These are phyloP conservation scores for Stentor roeselii DNA, from an alignment of 73 alveolate genomes.

Conservation along the genomic window DNA sequence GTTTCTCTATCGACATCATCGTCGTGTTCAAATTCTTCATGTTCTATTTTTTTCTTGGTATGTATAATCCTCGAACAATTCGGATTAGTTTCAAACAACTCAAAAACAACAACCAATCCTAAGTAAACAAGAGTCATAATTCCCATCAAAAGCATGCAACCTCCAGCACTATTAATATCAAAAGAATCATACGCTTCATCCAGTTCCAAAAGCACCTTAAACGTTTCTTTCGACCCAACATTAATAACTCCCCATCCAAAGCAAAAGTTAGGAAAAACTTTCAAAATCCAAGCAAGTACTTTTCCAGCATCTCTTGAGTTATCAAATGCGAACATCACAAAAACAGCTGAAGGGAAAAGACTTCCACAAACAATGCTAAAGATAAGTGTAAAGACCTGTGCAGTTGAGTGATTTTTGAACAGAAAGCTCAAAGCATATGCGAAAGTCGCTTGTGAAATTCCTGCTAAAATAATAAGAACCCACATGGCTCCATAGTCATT, in stretches of 20 bases:
- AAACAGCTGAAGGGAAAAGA: conserved; percentile 32
- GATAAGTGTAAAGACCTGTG: conserved; percentile 65
- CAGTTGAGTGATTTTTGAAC: conserved; percentile 61
- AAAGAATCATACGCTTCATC: conserved; percentile 19
- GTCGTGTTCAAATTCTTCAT: conserved; percentile 29
- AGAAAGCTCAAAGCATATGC: conserved; percentile 76
- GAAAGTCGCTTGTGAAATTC: conserved; percentile 85
- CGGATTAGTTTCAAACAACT: conserved; percentile 38
- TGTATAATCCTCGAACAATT: conserved; percentile 27
- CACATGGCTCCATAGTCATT: conserved; percentile 59
- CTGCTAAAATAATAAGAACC: conserved; percentile 69
- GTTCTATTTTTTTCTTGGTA: conserved; percentile 25
- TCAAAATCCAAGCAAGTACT: conserved; percentile 68
- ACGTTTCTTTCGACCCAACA: conserved; percentile 40
- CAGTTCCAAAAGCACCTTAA: conserved; percentile 30
- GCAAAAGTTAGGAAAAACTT: conserved; percentile 87
- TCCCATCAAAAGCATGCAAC: conserved; percentile 32
- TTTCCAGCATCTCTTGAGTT: conserved; percentile 59
- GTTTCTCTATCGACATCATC: conserved; percentile 58
- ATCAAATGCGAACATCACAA: conserved; percentile 56
- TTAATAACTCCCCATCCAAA: conserved; percentile 78
- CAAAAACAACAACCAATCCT: conserved; percentile 35
- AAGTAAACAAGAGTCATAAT: conserved; percentile 36
- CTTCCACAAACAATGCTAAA: conserved; percentile 71
- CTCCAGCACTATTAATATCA: conserved; percentile 47